Conservation (phyloP, 805 yeast genomes). For the Candida lessepsii region DNA sequence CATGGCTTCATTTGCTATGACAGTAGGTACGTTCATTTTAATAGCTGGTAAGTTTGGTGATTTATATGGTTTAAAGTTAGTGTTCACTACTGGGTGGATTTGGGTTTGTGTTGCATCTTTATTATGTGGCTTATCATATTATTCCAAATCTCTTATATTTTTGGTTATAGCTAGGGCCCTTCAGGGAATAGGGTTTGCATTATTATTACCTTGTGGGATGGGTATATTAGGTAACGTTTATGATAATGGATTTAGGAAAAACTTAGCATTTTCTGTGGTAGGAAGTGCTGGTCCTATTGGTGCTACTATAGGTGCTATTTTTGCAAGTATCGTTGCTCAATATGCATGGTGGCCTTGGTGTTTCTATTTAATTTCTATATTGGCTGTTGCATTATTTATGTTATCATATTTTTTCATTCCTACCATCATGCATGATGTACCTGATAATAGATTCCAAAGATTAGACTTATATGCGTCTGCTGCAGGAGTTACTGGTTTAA, state of each 20-base stretch:
- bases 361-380: constrained; percentile 48
- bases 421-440: constrained; percentile 6
- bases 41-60: constrained; percentile 73
- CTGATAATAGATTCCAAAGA: constrained; percentile 11
- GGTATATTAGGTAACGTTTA: constrained; percentile 51
- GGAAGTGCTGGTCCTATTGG: constrained; percentile 68
- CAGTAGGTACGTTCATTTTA: constrained; percentile 71
- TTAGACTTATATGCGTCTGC: constrained; percentile 33
- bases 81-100: constrained; percentile 54
- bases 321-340: constrained; percentile 49
- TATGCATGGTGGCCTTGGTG: constrained; percentile 61
- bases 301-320: constrained; percentile 52
- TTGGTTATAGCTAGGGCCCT: constrained; percentile 57
- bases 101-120: constrained; percentile 59
- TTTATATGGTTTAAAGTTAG: constrained; percentile 57
- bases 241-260: constrained; percentile 45
- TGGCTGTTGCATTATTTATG: constrained; percentile 23
- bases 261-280: constrained; percentile 53
- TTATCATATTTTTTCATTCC: constrained; percentile 10
- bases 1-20: constrained; percentile 67
- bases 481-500: constrained; percentile 57
- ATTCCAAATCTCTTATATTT: constrained; percentile 47
- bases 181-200: constrained; percentile 65
- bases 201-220: constrained; percentile 57
- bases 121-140: constrained; percentile 57